Conservation (phyloP, 257 asterid species). For the Solanum lignicaule region DNA sequence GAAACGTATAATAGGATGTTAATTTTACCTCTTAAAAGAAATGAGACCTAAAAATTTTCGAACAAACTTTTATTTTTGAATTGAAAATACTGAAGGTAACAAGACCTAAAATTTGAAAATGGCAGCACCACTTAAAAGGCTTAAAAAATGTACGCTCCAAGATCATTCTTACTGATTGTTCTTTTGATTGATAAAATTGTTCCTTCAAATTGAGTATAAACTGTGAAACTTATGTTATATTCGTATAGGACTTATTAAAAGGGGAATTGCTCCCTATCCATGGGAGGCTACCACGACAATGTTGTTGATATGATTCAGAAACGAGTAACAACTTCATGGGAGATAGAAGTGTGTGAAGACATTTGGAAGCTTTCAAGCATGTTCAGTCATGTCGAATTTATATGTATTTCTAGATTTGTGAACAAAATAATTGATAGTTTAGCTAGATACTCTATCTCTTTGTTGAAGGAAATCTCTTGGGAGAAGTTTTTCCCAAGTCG, state of each 20-base stretch:
- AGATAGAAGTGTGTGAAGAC: no score
- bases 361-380: no score
- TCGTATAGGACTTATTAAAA: neutral
- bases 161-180: constrained; percentile 45
- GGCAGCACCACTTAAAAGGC: constrained; percentile 75
- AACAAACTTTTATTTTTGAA: neutral
- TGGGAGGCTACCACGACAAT: neutral
- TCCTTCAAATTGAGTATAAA: constrained; percentile 94
- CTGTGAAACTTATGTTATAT: constrained; percentile 31
- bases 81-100: neutral
- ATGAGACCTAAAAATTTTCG: neutral
- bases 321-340: no score
- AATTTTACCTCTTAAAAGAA: neutral
- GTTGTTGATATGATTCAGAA: no score
- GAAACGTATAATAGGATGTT: neutral
- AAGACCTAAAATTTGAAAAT: constrained; percentile 35
- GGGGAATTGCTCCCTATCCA: neutral
- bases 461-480: no score
- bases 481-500: no score
- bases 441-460: no score
- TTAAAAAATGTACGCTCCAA: constrained; percentile 15
- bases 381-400: no score
- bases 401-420: no score
- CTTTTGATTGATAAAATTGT: constrained; percentile 65
- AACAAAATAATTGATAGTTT: no score